Evolutionary conservation across 2,329 filamentous ascomycete genomes (phyloP), one percentile per base, ranked within the genome.

Genomic region (Monascus ruber): DNA sequence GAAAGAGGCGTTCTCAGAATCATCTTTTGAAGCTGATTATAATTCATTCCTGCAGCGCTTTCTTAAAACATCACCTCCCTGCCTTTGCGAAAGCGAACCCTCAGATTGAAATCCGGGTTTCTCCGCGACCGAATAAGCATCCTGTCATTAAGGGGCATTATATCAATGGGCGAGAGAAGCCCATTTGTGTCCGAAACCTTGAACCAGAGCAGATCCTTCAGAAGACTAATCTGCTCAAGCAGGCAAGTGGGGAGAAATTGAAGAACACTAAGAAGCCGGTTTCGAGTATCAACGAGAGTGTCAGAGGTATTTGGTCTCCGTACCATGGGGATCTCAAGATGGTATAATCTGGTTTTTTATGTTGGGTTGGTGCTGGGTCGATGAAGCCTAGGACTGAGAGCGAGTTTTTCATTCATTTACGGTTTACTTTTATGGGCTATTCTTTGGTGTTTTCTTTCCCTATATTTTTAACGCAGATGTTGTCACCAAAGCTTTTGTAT

Each of bases 101-200:
- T 26, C 77, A 85, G 62, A 80, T 96, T 71, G 88, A 96, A 68
- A 85, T 98, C 66, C 79, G 78, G 55, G 79, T 98, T 43, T 93
- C 88, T 31, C 91, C 89, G 11, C 81, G 88, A 50, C 89, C 88
- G n/a, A 72, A 79, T 52, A 83, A 83, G 58, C 89, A 96, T 65
- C 91, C 91, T 31, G 77, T 94, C 46, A 78, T 98, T 53, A 79
- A 82, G 53, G 91, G 86, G 42, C 76, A 85, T 64, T 98, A 94
- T 67, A 85, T 96, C 71, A 96, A 95, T 62, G 88, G 89, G 46
- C 74, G 79, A 26, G 74, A 83, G 46, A 91, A 91, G 63, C 76
- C 85, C 6, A 77, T 96, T 38, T 95, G 88, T 62, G 87, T 96
- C 41, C 77, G 83, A 51, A 96, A 94, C 54, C 64, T 95, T 58